Evolutionary conservation across 2,329 filamentous ascomycete species (phyloP).

Genomic region (Grosmannia serpens): DNA sequence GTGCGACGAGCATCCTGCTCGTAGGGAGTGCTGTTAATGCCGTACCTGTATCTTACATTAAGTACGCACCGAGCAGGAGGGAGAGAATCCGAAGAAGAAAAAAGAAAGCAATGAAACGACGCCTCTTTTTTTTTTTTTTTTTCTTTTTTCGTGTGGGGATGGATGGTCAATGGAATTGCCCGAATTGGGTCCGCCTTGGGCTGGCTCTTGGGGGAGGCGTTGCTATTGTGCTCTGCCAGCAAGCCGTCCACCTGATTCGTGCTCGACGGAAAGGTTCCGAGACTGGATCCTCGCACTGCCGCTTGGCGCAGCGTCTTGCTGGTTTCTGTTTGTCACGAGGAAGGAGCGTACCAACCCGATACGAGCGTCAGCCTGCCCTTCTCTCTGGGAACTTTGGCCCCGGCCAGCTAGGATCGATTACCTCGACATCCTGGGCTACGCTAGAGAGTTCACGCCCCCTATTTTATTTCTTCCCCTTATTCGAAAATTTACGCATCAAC

Average conservation of each 20-base stretch:
- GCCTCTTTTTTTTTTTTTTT: not conserved
- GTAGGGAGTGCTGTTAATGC: no score
- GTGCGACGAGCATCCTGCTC: no score
- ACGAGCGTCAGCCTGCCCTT: not conserved
- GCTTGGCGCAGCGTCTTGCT: not conserved
- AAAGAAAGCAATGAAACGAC: not conserved
- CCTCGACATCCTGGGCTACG: no score
- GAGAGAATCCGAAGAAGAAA: not conserved
- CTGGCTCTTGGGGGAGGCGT: not conserved
- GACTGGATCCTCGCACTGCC: not conserved
- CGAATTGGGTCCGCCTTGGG: not conserved
- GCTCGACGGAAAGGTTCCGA: not conserved
- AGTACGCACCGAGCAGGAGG: not conserved
- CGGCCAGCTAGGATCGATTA: no score
- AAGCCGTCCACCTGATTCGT: not conserved
- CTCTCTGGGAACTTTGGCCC: no score
- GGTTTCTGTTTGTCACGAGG: not conserved
- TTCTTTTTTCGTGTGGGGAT: not conserved
- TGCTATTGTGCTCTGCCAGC: not conserved
- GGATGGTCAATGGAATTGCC: not conserved
- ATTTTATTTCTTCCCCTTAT: no score
- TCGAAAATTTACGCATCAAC: not conserved
- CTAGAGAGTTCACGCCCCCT: no score
- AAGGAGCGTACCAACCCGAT: not conserved
- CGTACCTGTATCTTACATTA: no score